phyloP scores from a whole-genome alignment of 106 monocot genomes.

The Platanthera zijinensis region DNA sequence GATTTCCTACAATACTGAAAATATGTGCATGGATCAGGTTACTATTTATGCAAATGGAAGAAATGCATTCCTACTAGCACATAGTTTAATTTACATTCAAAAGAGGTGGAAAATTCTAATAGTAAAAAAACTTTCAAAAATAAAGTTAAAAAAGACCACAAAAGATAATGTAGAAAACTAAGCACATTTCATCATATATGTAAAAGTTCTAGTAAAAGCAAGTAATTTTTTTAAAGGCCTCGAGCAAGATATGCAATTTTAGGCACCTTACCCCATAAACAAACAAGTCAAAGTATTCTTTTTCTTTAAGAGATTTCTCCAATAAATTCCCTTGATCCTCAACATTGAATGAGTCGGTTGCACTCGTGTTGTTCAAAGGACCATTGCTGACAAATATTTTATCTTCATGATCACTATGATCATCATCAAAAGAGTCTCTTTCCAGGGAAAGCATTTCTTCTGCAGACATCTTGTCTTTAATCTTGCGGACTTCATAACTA shows the following conservation, averaged over 20 bases:
- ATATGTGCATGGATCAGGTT: background rate
- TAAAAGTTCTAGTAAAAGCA: background rate
- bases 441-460: slow-evolving; percentile 16
- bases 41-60: background rate
- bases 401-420: slow-evolving; percentile 18
- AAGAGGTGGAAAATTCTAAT: background rate
- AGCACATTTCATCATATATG: background rate
- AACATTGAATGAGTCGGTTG: slow-evolving; percentile 8
- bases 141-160: no score
- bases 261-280: slow-evolving; percentile 72
- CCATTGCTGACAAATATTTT: slow-evolving; percentile 10
- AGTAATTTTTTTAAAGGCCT: no score
- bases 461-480: slow-evolving; percentile 19
- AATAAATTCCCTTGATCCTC: slow-evolving; percentile 9
- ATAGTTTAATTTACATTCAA: background rate
- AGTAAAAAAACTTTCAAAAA: background rate
- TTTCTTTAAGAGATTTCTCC: slow-evolving; percentile 27
- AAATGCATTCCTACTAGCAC: background rate
- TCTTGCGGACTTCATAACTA: slow-evolving; percentile 49
- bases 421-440: slow-evolving; percentile 13
- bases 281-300: slow-evolving; percentile 27
- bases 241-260: background rate
- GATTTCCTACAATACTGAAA: no score
- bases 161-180: no score
- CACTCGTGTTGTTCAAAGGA: slow-evolving; percentile 2